phyloP scores from a whole-genome alignment of 352 stramenopile species.

The Phytophthora sp. region DNA sequence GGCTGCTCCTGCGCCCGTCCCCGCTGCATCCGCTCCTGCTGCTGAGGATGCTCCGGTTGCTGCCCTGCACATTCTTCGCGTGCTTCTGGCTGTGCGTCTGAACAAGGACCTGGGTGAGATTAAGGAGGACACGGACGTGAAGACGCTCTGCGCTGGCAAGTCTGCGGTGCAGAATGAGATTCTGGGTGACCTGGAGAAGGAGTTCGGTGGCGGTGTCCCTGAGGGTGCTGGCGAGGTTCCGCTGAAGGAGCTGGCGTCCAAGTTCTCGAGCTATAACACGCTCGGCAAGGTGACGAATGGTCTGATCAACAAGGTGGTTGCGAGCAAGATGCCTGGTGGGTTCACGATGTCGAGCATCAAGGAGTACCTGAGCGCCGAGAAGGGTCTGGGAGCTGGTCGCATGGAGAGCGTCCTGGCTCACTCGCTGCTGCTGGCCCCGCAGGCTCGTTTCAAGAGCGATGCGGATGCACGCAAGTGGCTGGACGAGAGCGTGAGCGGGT shows the following conservation, averaged over 20 bases:
- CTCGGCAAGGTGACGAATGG: constrained; percentile 72
- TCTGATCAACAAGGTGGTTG: constrained; percentile 79
- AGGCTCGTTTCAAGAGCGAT: constrained; percentile 75
- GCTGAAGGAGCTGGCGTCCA: constrained; percentile 71
- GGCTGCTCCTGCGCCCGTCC: constrained; percentile 12
- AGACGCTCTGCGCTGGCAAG: constrained; percentile 75
- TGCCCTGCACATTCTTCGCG: constrained; percentile 71
- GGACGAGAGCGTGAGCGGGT: constrained; percentile 71
- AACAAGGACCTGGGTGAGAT: constrained; percentile 74
- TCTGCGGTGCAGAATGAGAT: constrained; percentile 91
- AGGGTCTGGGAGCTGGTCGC: constrained; percentile 68
- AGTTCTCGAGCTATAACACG: constrained; percentile 72
- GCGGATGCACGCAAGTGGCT: constrained; percentile 81
- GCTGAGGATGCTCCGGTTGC: constrained; percentile 66
- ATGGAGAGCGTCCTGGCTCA: constrained; percentile 83
- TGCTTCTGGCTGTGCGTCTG: constrained; percentile 69
- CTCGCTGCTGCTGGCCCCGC: constrained; percentile 62
- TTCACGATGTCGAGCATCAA: constrained; percentile 86
- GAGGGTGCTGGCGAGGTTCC: constrained; percentile 79
- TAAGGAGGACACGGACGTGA: constrained; percentile 62
- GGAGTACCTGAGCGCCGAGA: constrained; percentile 60
- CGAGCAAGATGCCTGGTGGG: constrained; percentile 83
- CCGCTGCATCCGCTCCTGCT: constrained; percentile 17
- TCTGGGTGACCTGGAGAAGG: constrained; percentile 86
- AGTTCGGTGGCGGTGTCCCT: constrained; percentile 74